A percentile compares a stretch with the other conserved stretches of the same genome.
Conservation (phyloP, 768 basidiomycete genomes). For the Phylloporus arenicola region DNA sequence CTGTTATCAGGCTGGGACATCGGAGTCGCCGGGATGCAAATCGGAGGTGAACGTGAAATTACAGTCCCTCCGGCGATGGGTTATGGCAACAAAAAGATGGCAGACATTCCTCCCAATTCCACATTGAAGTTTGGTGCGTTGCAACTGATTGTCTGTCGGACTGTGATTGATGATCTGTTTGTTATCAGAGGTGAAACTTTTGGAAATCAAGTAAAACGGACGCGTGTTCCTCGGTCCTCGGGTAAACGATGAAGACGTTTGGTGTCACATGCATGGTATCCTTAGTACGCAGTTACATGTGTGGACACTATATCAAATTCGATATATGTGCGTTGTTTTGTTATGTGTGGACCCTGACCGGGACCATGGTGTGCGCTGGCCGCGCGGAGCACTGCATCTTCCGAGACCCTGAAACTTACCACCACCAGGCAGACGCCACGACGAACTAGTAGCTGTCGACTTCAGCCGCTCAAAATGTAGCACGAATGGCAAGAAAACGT, state of each 20-base stretch:
- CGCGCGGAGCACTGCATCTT: constrained; percentile 21
- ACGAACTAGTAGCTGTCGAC: not conserved
- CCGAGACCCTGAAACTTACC: constrained; percentile 19
- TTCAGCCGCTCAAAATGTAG: not conserved
- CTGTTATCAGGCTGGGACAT: constrained; percentile 72
- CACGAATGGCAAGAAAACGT: not conserved
- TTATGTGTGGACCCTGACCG: constrained; percentile 19
- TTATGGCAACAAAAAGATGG: constrained; percentile 61
- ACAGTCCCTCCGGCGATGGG: constrained; percentile 66
- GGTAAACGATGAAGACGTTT: constrained; percentile 1
- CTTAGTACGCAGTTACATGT: constrained; percentile 10
- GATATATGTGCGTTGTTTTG: constrained; percentile 13
- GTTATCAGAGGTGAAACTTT: constrained; percentile 61
- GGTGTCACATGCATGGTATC: constrained; percentile 18
- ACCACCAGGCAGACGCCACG: constrained; percentile 6
- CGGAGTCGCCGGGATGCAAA: constrained; percentile 88
- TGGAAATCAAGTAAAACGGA: constrained; percentile 54
- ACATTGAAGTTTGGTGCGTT: constrained; percentile 76
- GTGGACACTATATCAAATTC: constrained; percentile 27
- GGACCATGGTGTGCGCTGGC: constrained; percentile 16
- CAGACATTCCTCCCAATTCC: constrained; percentile 70
- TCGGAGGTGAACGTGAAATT: constrained; percentile 80
- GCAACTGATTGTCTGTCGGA: not conserved
- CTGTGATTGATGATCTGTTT: constrained; percentile 10
- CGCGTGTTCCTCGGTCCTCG: constrained; percentile 11